A percentile compares a stretch with the other conserved stretches of the same genome.
Conservation (phyloP, 2,329 filamentous ascomycete species). For the Diaporthe eres region DNA sequence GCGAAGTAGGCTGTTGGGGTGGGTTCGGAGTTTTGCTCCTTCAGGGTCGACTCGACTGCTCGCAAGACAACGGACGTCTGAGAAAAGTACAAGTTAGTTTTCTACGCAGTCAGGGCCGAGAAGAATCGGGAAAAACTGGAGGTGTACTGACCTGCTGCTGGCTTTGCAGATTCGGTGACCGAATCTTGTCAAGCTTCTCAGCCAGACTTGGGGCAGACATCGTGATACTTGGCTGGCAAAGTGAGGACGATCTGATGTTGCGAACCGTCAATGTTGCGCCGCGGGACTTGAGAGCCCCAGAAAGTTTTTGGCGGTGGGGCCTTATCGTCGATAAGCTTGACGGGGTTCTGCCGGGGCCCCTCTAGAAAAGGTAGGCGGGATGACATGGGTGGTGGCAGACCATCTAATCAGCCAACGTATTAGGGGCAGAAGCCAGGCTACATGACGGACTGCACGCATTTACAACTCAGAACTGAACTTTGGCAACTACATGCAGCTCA, state of each 20-base stretch:
- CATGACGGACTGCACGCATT: too few relatives aligned
- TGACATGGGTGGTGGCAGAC: background rate
- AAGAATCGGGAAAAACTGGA: constrained; percentile 38
- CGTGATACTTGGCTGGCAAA: constrained; percentile 42
- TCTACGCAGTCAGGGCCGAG: constrained; percentile 44
- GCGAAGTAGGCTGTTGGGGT: constrained; percentile 96
- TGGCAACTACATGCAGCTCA: background rate
- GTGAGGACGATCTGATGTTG: background rate
- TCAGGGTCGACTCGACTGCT: constrained; percentile 92
- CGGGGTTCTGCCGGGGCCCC: constrained; percentile 13
- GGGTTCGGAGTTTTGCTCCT: constrained; percentile 85
- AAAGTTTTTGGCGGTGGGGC: constrained; percentile 41
- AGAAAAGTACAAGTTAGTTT: constrained; percentile 39
- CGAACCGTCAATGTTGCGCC: constrained; percentile 11
- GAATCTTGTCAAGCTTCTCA: constrained; percentile 97
- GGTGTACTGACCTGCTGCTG: constrained; percentile 82
- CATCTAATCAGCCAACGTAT: background rate
- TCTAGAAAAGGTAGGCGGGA: constrained; percentile 19
- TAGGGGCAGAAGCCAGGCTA: background rate
- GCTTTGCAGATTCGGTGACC: constrained; percentile 94
- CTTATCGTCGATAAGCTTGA: constrained; percentile 39
- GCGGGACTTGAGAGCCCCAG: constrained; percentile 21
- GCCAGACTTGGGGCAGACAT: constrained; percentile 73
- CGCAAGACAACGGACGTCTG: constrained; percentile 89
- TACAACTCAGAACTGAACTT: background rate